Base-by-base conservation (phyloP, 768 basidiomycete species). In the Phanerochaete carnosa region DNA sequence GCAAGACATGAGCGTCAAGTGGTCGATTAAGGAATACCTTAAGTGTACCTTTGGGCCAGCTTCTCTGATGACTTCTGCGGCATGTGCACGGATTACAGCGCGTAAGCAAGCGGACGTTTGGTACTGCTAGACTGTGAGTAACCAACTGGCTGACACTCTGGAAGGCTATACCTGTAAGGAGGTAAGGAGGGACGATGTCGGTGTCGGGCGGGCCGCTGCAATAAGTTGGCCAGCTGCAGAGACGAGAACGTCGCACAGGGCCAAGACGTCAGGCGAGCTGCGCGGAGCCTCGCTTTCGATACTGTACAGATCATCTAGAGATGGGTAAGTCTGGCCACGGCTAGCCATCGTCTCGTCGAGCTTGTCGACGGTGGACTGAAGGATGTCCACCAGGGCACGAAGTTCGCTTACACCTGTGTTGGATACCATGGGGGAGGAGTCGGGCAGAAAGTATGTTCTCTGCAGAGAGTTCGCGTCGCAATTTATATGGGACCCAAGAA, bases 211-310 rank as follows among this genome's bases (percentile, higher is more conserved):
- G 1, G 74, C 62, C 26, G 65, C 68, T 5, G 72, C 69, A 16
- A 70, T 66, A 2, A 77, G 70, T 54, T 77, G 76, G 15, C 66
- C 59, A 4, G 75, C 73, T 1, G 76, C 76, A 5, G 75, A 69
- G 28, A 68, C 67, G 43, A 73, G 66, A 16, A 73, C 64, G 33
- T 66, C 71, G 2, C 72, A 69, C 15, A 73, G 71, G 55, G 69
- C 69, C 7, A 72, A 63, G 9, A 72, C 73, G 8, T 30, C 67
- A 2, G 74, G 71, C 32, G 69, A 61, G 19, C 35, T 60, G 23
- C 74, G 68, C 49, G 73, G 70, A 1, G 65, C 68, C 54, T 76
- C 75, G 32, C 69, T 68, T 3, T 67, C 58, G 11, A 66, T 66
- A 22, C 63, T 61, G 58, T 68, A 70, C 15, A 71, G 68, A 1